Evolutionary conservation across 2,329 filamentous ascomycete species (phyloP).

Genomic region (Calonectria leucothoes): DNA sequence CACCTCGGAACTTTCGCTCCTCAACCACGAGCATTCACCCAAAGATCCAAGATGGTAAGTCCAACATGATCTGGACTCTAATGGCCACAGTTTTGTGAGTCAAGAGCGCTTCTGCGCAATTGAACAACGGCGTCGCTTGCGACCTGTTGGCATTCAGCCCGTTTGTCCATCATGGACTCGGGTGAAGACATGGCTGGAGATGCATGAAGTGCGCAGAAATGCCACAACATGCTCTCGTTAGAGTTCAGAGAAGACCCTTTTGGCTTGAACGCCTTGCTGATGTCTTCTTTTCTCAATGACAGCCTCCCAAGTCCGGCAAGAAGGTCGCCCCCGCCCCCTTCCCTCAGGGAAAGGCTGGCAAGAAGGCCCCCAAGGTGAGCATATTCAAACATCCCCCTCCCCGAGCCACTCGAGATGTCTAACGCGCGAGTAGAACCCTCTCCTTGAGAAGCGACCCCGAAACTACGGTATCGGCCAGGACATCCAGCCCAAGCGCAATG

Average conservation of each 20-base stretch:
- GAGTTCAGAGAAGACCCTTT: slow-evolving; percentile 89
- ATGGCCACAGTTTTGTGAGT: slow-evolving; percentile 53
- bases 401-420: not conserved
- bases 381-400: not conserved
- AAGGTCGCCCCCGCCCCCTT: slow-evolving; percentile 98
- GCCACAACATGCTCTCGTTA: slow-evolving; percentile 77
- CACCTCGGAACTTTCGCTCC: slow-evolving; percentile 49
- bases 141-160: slow-evolving; percentile 51
- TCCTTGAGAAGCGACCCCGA: slow-evolving; percentile 96
- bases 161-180: slow-evolving; percentile 40
- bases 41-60: slow-evolving; percentile 58
- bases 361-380: slow-evolving; percentile 97
- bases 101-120: slow-evolving; percentile 48
- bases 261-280: slow-evolving; percentile 88
- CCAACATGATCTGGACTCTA: slow-evolving; percentile 47
- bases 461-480: slow-evolving; percentile 99
- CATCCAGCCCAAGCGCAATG: slow-evolving; percentile 96
- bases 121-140: slow-evolving; percentile 48
- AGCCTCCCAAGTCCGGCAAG: slow-evolving; percentile 99
- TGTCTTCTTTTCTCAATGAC: slow-evolving; percentile 99
- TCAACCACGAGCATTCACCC: slow-evolving; percentile 50
- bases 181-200: slow-evolving; percentile 78
- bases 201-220: slow-evolving; percentile 62
- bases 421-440: slow-evolving; percentile 80
- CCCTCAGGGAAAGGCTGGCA: slow-evolving; percentile 91